phyloP scores from a whole-genome alignment of 1,284 basidiomycete genomes.

The Cutaneotrichosporon sp. region DNA sequence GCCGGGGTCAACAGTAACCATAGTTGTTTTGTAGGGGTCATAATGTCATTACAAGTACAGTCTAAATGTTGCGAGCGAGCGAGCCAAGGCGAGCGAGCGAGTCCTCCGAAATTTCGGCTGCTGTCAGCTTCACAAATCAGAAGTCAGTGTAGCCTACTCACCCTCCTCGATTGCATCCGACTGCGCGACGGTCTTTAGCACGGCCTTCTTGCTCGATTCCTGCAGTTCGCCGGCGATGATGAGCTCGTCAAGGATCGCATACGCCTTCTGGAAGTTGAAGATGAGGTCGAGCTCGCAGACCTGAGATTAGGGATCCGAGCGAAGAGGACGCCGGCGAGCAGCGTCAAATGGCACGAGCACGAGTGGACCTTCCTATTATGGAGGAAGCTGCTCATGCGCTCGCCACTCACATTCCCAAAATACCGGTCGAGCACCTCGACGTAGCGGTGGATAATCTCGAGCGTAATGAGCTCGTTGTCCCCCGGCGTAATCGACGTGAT shows the following conservation, averaged over 20 bases:
- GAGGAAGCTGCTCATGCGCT: neutral
- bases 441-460: slow-evolving; percentile 97
- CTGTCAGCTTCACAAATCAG: neutral
- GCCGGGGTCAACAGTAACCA: neutral
- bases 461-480: slow-evolving; percentile 89
- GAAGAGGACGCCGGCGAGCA: neutral
- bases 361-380: neutral
- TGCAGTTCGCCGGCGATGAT: slow-evolving; percentile 98
- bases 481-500: slow-evolving; percentile 83
- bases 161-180: slow-evolving; percentile 57
- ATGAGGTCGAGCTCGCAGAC: slow-evolving; percentile 96
- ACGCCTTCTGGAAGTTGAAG: slow-evolving; percentile 98
- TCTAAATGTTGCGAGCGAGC: slow-evolving; percentile 22
- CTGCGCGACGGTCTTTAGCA: slow-evolving; percentile 70
- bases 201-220: slow-evolving; percentile 97
- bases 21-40: neutral
- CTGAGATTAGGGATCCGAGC: slow-evolving; percentile 53
- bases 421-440: slow-evolving; percentile 99
- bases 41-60: slow-evolving; percentile 14
- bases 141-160: slow-evolving; percentile 35
- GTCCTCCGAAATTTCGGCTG: slow-evolving; percentile 50
- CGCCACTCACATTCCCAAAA: slow-evolving; percentile 84
- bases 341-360: neutral
- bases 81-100: slow-evolving; percentile 49
- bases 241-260: slow-evolving; percentile 96